Evolutionary conservation across 345 rosid genomes (phyloP).

Genomic region (Melaleuca quinquenervia): DNA sequence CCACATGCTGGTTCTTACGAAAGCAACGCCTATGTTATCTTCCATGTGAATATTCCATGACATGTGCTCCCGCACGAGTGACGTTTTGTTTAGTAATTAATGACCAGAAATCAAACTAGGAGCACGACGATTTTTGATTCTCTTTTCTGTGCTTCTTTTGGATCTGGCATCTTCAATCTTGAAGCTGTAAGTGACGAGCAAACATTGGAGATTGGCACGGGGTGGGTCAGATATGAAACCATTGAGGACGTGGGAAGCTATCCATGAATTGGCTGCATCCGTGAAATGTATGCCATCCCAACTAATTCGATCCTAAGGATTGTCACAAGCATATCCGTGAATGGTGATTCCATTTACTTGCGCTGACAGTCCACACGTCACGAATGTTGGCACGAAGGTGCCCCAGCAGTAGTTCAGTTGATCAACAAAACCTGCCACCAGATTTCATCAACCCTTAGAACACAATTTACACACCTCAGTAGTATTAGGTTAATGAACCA

Average conservation of each 20-base stretch:
- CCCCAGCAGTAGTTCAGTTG: constrained; percentile 54
- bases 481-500: not conserved
- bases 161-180: not conserved
- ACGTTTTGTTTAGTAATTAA: not conserved
- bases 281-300: constrained; percentile 72
- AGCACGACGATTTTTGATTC: not conserved
- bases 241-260: constrained; percentile 29
- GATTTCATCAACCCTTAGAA: not conserved
- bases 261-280: constrained; percentile 39
- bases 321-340: constrained; percentile 38
- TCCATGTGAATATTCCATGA: not conserved
- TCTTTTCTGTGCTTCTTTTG: not conserved
- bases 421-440: constrained; percentile 46
- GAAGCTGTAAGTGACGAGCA: not conserved
- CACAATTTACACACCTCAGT: not conserved
- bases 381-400: constrained; percentile 19
- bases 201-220: not conserved
- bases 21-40: not conserved
- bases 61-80: not conserved
- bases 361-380: constrained; percentile 34
- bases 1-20: not conserved
- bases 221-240: constrained; percentile 34
- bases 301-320: constrained; percentile 37
- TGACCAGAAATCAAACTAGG: not conserved
- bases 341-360: constrained; percentile 42